A percentile compares a stretch with the other conserved stretches of the same genome.
Evolutionary conservation across 208 protist genomes (phyloP).

Genomic region (Zelonia costaricensis): DNA sequence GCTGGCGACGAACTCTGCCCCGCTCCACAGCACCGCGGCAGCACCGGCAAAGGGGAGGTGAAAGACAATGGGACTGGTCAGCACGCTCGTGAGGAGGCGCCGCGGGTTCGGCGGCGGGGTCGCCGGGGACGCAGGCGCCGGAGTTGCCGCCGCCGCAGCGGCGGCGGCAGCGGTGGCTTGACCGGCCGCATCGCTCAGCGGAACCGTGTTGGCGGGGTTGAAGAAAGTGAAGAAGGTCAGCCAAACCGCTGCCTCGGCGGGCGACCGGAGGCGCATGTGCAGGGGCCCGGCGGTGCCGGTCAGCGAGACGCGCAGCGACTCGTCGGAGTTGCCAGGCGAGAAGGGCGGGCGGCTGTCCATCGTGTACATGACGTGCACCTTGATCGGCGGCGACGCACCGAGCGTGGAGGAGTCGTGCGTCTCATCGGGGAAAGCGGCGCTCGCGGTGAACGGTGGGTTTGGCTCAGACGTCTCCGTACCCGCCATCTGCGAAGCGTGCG

Average conservation of each 20-base stretch:
- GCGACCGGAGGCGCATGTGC: conserved; percentile 13
- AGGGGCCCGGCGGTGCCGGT: conserved; percentile 25
- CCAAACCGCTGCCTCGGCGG: conserved; percentile 46
- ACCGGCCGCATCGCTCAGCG: no score
- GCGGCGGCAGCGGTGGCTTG: neutral
- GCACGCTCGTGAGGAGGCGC: conserved; percentile 30
- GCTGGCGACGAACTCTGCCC: conserved; percentile 17
- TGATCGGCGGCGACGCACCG: conserved; percentile 17
- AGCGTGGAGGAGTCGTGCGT: neutral
- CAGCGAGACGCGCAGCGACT: conserved; percentile 43
- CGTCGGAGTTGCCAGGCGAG: conserved; percentile 30
- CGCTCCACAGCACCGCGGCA: conserved; percentile 52
- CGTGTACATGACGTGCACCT: conserved; percentile 41
- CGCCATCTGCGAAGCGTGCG: no score
- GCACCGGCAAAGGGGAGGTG: conserved; percentile 33
- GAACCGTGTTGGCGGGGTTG: conserved; percentile 28
- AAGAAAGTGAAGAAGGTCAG: conserved; percentile 46
- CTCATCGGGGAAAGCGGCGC: conserved; percentile 18
- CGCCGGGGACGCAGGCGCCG: no score
- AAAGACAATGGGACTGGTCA: conserved; percentile 35
- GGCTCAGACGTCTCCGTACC: no score
- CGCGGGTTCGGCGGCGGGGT: conserved; percentile 1
- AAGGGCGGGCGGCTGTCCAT: conserved; percentile 62
- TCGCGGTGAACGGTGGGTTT: neutral
- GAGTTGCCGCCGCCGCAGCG: no score